phyloP scores from a whole-genome alignment of 75 land plant genomes.

The Picea sitchensis region DNA sequence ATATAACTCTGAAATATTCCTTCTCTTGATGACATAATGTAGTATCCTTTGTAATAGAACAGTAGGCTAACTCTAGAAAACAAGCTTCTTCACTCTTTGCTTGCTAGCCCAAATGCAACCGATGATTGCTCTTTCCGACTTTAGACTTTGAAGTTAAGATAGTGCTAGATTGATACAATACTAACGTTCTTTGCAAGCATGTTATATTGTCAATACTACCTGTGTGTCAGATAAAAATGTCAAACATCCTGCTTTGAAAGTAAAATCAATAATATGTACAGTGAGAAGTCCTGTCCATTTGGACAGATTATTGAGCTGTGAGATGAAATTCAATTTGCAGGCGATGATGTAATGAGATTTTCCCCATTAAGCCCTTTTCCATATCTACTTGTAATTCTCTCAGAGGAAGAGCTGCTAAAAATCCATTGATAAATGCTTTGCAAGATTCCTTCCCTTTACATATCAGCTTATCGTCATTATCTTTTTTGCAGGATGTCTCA shows the following conservation, averaged over 20 bases:
- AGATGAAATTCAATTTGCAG: conserved; percentile 52
- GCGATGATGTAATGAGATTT: conserved; percentile 29
- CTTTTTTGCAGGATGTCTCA: background rate
- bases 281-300: background rate
- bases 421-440: conserved; percentile 43
- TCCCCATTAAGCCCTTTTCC: conserved; percentile 33
- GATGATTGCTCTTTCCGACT: conserved; percentile 2
- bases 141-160: background rate
- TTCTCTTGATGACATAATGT: background rate
- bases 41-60: background rate
- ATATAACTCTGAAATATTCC: background rate
- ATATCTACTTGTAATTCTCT: conserved; percentile 41
- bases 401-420: conserved; percentile 45
- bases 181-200: background rate
- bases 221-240: background rate
- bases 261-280: background rate
- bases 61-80: background rate
- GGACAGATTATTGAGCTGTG: conserved; percentile 9
- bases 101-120: background rate
- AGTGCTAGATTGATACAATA: background rate
- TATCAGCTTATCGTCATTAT: conserved; percentile 11
- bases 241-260: background rate
- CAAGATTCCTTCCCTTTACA: conserved; percentile 32
- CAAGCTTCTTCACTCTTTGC: background rate
- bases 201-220: background rate